These are phyloP conservation scores for Cercospora brassicicola DNA, from an alignment of 2,329 filamentous ascomycete genomes.

Conservation along the genomic window DNA sequence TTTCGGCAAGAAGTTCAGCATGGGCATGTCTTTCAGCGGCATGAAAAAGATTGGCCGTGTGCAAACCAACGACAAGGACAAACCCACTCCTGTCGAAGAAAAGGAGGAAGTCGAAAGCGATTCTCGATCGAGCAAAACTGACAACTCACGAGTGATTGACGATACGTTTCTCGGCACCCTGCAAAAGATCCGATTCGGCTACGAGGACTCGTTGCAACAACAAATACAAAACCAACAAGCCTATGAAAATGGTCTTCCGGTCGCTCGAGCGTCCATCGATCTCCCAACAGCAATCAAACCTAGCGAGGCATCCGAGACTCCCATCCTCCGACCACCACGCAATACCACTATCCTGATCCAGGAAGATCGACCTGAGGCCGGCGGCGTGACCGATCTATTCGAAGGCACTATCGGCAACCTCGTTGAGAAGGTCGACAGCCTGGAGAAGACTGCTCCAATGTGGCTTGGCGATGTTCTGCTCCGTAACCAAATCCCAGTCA, in stretches of 20 bases:
- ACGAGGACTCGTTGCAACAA: constrained; percentile 66
- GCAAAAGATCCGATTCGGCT: constrained; percentile 70
- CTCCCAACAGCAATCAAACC: constrained; percentile 67
- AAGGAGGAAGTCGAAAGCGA: constrained; percentile 62
- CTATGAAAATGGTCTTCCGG: constrained; percentile 38
- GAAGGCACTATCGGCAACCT: constrained; percentile 80
- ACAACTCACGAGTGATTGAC: constrained; percentile 70
- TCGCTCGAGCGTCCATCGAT: constrained; percentile 37
- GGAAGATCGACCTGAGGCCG: constrained; percentile 63
- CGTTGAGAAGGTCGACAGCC: constrained; percentile 72
- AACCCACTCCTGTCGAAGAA: constrained; percentile 72
- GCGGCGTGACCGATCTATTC: constrained; percentile 79
- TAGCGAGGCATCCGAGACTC: constrained; percentile 70
- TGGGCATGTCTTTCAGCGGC: constrained; percentile 65
- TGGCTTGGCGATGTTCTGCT: constrained; percentile 91
- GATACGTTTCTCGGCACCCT: constrained; percentile 72
- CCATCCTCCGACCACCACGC: constrained; percentile 69
- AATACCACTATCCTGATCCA: constrained; percentile 65
- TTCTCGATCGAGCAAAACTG: constrained; percentile 53
- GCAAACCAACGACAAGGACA: constrained; percentile 64
- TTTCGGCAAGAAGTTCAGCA: constrained; percentile 82
- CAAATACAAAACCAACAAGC: constrained; percentile 36
- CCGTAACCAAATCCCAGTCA: constrained; percentile 73
- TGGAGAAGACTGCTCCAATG: constrained; percentile 83
- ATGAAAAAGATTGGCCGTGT: constrained; percentile 80